Conservation (phyloP, 2,329 filamentous ascomycete species). For the Myriosclerotinia scirpicola region DNA sequence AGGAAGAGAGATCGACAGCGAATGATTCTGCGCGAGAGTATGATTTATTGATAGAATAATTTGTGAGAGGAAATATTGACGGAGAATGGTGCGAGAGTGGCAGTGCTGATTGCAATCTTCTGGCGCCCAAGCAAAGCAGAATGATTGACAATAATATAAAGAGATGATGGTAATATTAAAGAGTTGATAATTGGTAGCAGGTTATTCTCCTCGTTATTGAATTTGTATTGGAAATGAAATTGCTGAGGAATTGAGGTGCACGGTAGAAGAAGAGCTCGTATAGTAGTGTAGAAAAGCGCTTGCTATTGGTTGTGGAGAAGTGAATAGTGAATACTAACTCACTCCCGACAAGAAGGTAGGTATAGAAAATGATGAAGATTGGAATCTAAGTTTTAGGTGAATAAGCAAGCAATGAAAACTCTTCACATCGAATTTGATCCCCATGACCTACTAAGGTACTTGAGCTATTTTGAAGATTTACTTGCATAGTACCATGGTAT, state of each 20-base stretch:
- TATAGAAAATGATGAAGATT: background rate
- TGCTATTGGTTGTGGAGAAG: background rate
- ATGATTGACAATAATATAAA: background rate
- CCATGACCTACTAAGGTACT: background rate
- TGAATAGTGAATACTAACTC: background rate
- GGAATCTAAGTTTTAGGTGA: background rate
- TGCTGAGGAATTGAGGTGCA: too few relatives aligned
- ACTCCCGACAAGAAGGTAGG: background rate
- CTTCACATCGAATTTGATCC: background rate
- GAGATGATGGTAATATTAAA: background rate
- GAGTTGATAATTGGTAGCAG: background rate
- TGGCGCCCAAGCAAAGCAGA: background rate
- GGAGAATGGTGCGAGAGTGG: background rate
- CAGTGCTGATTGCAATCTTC: background rate
- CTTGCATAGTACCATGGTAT: background rate
- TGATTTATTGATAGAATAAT: too few relatives aligned
- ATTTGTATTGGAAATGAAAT: too few relatives aligned
- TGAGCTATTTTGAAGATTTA: too few relatives aligned
- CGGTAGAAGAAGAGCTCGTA: too few relatives aligned
- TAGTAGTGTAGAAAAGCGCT: background rate
- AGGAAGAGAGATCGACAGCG: background rate
- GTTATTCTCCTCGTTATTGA: too few relatives aligned
- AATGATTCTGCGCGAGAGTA: background rate
- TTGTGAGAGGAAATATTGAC: background rate
- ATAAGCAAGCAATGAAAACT: background rate